Percentiles rank a stretch among this genome's conserved stretches.
Conservation (phyloP, 106 monocot species). For the Alisma plantagoaquatica region DNA sequence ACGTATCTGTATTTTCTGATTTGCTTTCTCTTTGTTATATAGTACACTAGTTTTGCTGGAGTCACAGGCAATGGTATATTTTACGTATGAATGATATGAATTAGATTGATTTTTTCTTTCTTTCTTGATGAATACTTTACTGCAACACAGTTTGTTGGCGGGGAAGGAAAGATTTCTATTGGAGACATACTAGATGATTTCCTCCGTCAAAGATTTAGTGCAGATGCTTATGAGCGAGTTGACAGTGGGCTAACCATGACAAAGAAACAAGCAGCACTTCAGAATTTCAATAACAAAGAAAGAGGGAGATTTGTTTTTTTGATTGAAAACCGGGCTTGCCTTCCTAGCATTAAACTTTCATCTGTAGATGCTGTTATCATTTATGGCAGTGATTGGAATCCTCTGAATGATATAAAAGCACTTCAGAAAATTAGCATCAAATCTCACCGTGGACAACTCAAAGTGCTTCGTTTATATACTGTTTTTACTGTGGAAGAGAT, state of each 20-base stretch:
- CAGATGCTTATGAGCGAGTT: slow-evolving; percentile 72
- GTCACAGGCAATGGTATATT: no score
- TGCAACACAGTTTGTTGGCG: slow-evolving; percentile 39
- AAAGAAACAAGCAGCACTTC: slow-evolving; percentile 51
- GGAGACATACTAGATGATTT: slow-evolving; percentile 95
- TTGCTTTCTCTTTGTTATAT: no score
- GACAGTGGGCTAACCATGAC: slow-evolving; percentile 50
- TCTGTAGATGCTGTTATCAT: slow-evolving; percentile 83
- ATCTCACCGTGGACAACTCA: slow-evolving; percentile 31
- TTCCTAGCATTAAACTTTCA: slow-evolving; percentile 70
- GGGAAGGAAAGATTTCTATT: slow-evolving; percentile 44
- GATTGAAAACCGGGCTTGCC: slow-evolving; percentile 80
- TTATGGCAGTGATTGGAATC: slow-evolving; percentile 92
- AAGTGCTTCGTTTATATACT: slow-evolving; percentile 75
- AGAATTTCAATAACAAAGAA: slow-evolving; percentile 67
- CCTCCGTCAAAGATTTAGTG: slow-evolving; percentile 83
- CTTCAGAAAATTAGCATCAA: slow-evolving; percentile 72
- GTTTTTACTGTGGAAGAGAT: slow-evolving; percentile 80
- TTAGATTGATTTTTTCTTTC: no score
- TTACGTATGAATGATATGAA: no score
- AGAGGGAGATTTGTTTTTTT: slow-evolving; percentile 82
- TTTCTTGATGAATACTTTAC: no score
- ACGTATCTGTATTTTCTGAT: no score
- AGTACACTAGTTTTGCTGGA: no score
- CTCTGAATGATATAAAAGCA: slow-evolving; percentile 61